These are phyloP conservation scores for Debaryomyces prosopidis DNA, from an alignment of 805 yeast species.

Conservation along the genomic window DNA sequence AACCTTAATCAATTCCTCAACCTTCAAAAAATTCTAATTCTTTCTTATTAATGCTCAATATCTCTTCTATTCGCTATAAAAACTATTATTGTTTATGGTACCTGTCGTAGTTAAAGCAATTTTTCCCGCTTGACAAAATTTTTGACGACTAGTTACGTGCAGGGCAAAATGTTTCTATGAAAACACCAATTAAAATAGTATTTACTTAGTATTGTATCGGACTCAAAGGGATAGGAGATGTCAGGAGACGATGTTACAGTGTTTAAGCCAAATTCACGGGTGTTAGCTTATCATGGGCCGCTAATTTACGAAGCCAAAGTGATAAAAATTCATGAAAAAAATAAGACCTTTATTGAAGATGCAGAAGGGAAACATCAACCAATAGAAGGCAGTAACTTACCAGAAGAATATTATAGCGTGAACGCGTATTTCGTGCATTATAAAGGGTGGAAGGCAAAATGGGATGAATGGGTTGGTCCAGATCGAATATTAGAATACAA, in stretches of 20 bases:
- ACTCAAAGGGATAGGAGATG: neutral
- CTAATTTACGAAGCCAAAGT: constrained; percentile 86
- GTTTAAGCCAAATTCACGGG: constrained; percentile 26
- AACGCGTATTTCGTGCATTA: constrained; percentile 74
- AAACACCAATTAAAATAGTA: neutral
- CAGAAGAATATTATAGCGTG: constrained; percentile 23
- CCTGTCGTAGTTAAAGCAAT: neutral
- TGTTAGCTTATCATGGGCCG: constrained; percentile 87
- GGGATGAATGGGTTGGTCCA: constrained; percentile 94
- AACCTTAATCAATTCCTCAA: neutral
- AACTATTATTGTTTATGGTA: neutral
- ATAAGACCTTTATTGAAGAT: constrained; percentile 37
- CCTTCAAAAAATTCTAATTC: neutral
- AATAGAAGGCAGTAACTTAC: constrained; percentile 27
- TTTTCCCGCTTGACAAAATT: neutral
- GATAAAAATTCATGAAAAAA: constrained; percentile 60
- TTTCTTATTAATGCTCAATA: neutral
- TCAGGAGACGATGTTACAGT: neutral
- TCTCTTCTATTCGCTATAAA: neutral
- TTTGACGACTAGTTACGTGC: neutral
- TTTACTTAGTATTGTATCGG: too few relatives aligned
- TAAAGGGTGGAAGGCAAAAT: constrained; percentile 91
- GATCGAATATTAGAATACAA: constrained; percentile 68
- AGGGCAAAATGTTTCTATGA: neutral
- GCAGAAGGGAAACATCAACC: constrained; percentile 42